These are phyloP conservation scores for Xylaria sp. DNA, from an alignment of 2,329 filamentous ascomycete genomes.

Conservation along the genomic window DNA sequence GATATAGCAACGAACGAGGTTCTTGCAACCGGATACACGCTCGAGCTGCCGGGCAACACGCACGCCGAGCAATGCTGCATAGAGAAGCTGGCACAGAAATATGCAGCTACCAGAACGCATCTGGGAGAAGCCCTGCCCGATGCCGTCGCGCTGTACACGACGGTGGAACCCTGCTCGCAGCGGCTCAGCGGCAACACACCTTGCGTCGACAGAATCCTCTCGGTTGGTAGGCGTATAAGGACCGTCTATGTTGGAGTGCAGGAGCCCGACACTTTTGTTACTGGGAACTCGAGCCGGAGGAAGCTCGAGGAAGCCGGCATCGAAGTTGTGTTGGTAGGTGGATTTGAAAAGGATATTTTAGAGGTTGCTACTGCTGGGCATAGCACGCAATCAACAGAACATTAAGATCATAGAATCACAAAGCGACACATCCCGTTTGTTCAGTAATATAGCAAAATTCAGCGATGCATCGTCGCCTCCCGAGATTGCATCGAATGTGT, in stretches of 20 bases:
- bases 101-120: slow-evolving; percentile 63
- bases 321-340: slow-evolving; percentile 75
- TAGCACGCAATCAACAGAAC: slow-evolving; percentile 40
- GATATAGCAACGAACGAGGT: slow-evolving; percentile 66
- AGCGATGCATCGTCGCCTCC: too few relatives aligned
- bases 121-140: slow-evolving; percentile 64
- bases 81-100: slow-evolving; percentile 71
- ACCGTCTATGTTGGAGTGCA: slow-evolving; percentile 88
- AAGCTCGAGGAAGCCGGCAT: slow-evolving; percentile 79
- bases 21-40: slow-evolving; percentile 86
- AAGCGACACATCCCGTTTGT: neutral
- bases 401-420: neutral
- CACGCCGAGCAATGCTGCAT: slow-evolving; percentile 96
- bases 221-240: slow-evolving; percentile 69
- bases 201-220: slow-evolving; percentile 83
- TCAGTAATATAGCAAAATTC: too few relatives aligned
- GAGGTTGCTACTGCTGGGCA: slow-evolving; percentile 87
- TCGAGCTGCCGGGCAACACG: slow-evolving; percentile 91
- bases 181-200: slow-evolving; percentile 79
- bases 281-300: slow-evolving; percentile 78
- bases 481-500: too few relatives aligned
- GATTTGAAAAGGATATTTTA: slow-evolving; percentile 84
- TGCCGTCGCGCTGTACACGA: slow-evolving; percentile 81
- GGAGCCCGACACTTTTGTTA: slow-evolving; percentile 92
- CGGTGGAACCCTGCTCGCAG: slow-evolving; percentile 86